Evolutionary conservation across 192 early-diverging fungal species (phyloP), one percentile per base, ranked within the genome.

Genomic region (Spizellomyces punctatus): DNA sequence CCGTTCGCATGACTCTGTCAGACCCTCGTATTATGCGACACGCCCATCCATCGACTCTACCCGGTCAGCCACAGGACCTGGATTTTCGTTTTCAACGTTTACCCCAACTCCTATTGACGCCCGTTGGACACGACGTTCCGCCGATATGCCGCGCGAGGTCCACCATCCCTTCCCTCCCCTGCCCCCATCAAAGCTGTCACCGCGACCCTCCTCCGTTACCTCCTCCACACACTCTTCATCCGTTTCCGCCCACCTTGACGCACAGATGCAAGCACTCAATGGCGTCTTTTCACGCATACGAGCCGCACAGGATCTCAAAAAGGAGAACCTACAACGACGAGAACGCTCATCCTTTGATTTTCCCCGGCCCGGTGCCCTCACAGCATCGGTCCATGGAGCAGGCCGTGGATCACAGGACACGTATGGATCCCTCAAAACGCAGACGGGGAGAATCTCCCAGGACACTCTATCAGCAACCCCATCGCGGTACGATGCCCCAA

Each of bases 251-350:
- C 59, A 61, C 42, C 36, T 61, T 0, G 59, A 61, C 36, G 59
- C 59, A 16, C 59, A 61, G 42, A 41, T 61, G 42, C 17, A 42
- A 5, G 59, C 59, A 61, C 36, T 61, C 21, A 41, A 61, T 9
- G 16, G 59, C 22, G 59, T 61, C 17, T 61, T 61, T 42, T 61
- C 59, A 17, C 17, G 36, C 16, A 61, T 61, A 16, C 16, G 59
- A 41, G 59, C 59, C 36, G 59, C 59, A 42, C 59, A 61, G 42
- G 36, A 61, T 14, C 59, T 41, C 17, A 61, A 16, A 42, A 61
- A 41, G 59, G 59, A 61, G 59, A 41, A 61, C 14, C 36, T 61
- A 19, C 22, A 41, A 14, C 36, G 14, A 27, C 59, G 14, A 61
- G 17, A 61, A 0, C 59, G 22, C n/a, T 56, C 54, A 22, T 36